Base-by-base conservation (phyloP, 179 eudicot genomes). In the Patellifolia procumbens region DNA sequence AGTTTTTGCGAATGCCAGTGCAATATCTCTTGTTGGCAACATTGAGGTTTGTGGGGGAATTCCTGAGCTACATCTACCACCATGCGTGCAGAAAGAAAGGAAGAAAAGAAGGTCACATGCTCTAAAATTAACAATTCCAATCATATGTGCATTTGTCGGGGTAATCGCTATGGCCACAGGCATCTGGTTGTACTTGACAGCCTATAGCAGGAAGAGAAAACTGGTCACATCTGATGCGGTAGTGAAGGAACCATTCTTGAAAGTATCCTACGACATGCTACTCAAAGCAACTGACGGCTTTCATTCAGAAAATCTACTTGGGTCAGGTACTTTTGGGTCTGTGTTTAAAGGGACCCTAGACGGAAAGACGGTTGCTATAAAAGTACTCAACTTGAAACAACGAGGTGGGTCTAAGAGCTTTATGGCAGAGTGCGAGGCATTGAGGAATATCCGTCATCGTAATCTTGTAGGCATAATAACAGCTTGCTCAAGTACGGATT, bases 1-100 rank as follows among this genome's bases (percentile, higher is more conserved):
- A 42, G 67, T 64, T 3, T 76, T 72, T 19, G 24, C 67, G 9
- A 81, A 81, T 58, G 20, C 34, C 13, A 81, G 70, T 51, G 81
- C 59, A 3, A 45, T 65, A 26, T 61, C 35, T n/a, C 45, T 81
- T 24, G 20, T 10, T 1, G 78, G 81, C 26, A 81, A 81, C n/a
- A 26, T 0, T 1, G 74, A 20, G 67, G 61, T 81, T 13, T 81
- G 84, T 68, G 77, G 83, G n/a, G 83, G 83, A 5, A 72, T 76
- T 32, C 51, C 64, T 5, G 12, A 56, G 61, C 45, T 81, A 24
- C 73, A 71, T 45, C 52, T 76, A 32, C 80, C 80, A 65, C 65
- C 43, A 76, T 76, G 80, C 13, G 13, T 22, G 37, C 2, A 24
- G 42, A 75, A 37, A 10, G 49, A 53, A 65, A 37, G 1, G 43